These are phyloP conservation scores for Rhodotorula sp. DNA, from an alignment of 1,284 basidiomycete species.

Conservation along the genomic window DNA sequence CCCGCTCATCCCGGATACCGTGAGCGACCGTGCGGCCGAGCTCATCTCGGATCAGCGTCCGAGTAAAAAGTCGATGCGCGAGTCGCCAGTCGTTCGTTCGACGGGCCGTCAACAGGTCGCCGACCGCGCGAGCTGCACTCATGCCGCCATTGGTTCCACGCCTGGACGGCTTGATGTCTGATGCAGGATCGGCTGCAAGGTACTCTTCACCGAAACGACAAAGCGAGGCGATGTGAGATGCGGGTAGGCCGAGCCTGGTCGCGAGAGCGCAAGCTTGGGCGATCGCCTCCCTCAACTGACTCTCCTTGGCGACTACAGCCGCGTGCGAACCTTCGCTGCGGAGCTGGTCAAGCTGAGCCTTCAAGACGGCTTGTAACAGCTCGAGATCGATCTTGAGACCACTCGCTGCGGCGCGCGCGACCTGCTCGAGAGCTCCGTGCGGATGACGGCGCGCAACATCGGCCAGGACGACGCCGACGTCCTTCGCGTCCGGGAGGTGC, in stretches of 20 bases:
- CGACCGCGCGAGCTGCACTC: not conserved
- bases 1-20: not conserved
- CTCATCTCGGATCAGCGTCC: not conserved
- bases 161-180: not conserved
- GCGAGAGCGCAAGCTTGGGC: not conserved
- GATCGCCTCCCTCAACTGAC: not conserved
- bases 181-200: not conserved
- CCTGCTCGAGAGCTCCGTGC: not conserved
- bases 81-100: not conserved
- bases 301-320: not conserved
- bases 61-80: not conserved
- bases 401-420: not conserved
- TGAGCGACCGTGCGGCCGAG: not conserved
- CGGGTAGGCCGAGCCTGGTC: not conserved
- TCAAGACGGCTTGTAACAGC: not conserved
- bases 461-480: conserved; percentile 23
- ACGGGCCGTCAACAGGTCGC: not conserved
- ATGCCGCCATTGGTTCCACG: too few relatives aligned
- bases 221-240: not conserved
- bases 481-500: conserved; percentile 21
- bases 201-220: not conserved
- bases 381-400: not conserved
- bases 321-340: not conserved
- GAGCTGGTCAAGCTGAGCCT: not conserved
- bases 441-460: not conserved